Evolutionary conservation across 805 yeast genomes (phyloP).

Genomic region (Cyberlindnera americana): DNA sequence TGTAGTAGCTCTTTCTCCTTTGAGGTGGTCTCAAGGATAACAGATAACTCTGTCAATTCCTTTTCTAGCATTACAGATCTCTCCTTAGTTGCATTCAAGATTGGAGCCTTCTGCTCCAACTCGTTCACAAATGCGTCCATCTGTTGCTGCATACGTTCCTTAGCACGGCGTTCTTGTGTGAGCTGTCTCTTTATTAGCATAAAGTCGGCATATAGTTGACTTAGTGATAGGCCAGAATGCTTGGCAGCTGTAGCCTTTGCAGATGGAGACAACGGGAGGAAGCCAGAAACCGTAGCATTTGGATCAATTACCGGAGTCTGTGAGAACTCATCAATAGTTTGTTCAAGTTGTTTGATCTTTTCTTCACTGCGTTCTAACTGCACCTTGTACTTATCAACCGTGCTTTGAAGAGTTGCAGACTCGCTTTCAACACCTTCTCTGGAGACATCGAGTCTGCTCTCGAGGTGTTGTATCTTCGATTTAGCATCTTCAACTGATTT

Average conservation of each 20-base stretch:
- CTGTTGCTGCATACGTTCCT: constrained; percentile 65
- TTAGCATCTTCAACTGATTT: constrained; percentile 49
- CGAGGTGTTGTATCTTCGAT: constrained; percentile 51
- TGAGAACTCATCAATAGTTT: constrained; percentile 41
- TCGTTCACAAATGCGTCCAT: constrained; percentile 70
- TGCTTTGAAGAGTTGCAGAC: constrained; percentile 53
- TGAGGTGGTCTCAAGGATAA: constrained; percentile 50
- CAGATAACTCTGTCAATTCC: constrained; percentile 51
- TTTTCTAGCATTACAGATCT: constrained; percentile 54
- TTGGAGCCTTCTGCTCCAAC: constrained; percentile 74
- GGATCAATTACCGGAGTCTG: constrained; percentile 19
- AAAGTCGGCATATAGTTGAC: constrained; percentile 63
- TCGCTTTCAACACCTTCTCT: constrained; percentile 41
- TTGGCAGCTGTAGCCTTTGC: constrained; percentile 52
- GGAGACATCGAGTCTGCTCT: constrained; percentile 31
- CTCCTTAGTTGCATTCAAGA: constrained; percentile 61
- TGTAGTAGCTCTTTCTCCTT: constrained; percentile 43
- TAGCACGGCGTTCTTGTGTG: constrained; percentile 65
- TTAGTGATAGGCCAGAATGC: constrained; percentile 53
- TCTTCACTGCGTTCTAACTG: constrained; percentile 46
- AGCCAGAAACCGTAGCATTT: constrained; percentile 20
- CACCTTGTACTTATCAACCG: constrained; percentile 50
- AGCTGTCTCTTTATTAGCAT: constrained; percentile 62
- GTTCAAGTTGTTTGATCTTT: constrained; percentile 40
- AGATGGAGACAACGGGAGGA: constrained; percentile 46